Evolutionary conservation across 1,284 basidiomycete genomes (phyloP).

Genomic region (Pterula multifida): DNA sequence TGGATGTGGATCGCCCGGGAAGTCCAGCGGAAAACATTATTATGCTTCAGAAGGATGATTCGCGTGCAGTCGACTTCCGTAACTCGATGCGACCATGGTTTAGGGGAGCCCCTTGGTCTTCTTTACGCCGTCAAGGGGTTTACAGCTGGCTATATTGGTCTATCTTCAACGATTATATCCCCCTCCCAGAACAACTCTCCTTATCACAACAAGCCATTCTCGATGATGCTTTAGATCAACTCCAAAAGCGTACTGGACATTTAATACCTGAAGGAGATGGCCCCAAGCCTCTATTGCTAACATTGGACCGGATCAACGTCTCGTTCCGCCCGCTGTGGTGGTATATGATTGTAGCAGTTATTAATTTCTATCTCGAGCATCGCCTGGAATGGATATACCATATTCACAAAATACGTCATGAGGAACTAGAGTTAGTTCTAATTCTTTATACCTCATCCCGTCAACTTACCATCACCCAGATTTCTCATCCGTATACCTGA

Average conservation of each 20-base stretch:
- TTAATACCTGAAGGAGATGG: constrained; percentile 53
- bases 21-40: constrained; percentile 50
- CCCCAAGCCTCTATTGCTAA: constrained; percentile 55
- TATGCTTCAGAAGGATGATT: constrained; percentile 49
- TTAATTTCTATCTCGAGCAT: constrained; percentile 39
- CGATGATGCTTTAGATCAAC: constrained; percentile 43
- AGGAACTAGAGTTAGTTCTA: constrained; percentile 49
- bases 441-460: neutral
- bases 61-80: constrained; percentile 67
- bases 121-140: constrained; percentile 54
- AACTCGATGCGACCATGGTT: constrained; percentile 69
- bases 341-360: constrained; percentile 48
- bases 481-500: constrained; percentile 66
- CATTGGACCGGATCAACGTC: constrained; percentile 68
- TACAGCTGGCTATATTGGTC: constrained; percentile 79
- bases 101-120: constrained; percentile 60
- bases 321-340: constrained; percentile 59
- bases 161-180: constrained; percentile 58
- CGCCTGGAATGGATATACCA: constrained; percentile 34
- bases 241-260: constrained; percentile 67
- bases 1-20: constrained; percentile 37
- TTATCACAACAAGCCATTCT: constrained; percentile 36
- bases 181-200: constrained; percentile 33
- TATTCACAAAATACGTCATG: constrained; percentile 34
- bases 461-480: constrained; percentile 24